Percentiles rank a stretch among this genome's conserved stretches.
These are phyloP conservation scores for Neofusicoccum ribis DNA, from an alignment of 2,329 filamentous ascomycete species.

Conservation along the genomic window DNA sequence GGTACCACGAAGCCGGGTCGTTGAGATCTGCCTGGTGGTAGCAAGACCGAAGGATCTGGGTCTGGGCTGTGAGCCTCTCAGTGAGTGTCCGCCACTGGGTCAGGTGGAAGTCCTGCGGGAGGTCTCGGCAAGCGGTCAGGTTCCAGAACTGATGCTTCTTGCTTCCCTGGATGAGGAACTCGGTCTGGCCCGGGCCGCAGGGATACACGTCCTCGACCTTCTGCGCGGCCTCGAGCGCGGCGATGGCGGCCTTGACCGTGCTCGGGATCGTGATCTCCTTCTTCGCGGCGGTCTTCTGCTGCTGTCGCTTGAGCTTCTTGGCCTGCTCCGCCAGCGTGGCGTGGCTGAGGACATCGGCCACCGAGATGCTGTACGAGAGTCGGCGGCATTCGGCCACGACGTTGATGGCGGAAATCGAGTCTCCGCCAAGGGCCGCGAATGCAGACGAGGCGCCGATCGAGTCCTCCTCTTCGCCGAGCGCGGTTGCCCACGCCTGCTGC, in stretches of 20 bases:
- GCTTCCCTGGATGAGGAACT: slow-evolving; percentile 23
- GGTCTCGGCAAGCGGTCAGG: slow-evolving; percentile 14
- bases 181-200: slow-evolving; percentile 22
- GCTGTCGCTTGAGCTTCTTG: no score
- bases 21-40: no score
- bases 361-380: neutral
- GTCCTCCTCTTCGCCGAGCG: no score
- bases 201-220: slow-evolving; percentile 21
- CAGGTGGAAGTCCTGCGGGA: slow-evolving; percentile 2
- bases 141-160: slow-evolving; percentile 22
- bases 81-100: no score
- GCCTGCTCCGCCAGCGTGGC: neutral
- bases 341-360: neutral
- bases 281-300: slow-evolving; percentile 27
- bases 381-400: neutral
- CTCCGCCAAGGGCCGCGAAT: slow-evolving; percentile 3
- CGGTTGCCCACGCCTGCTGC: no score
- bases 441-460: no score
- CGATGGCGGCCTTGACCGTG: no score
- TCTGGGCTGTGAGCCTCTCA: no score
- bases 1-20: slow-evolving; percentile 8
- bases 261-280: no score
- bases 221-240: no score
- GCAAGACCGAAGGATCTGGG: no score
- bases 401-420: slow-evolving; percentile 19